Evolutionary conservation across 23 red algal genomes (phyloP).

Genomic region (Gracilaria caudata): DNA sequence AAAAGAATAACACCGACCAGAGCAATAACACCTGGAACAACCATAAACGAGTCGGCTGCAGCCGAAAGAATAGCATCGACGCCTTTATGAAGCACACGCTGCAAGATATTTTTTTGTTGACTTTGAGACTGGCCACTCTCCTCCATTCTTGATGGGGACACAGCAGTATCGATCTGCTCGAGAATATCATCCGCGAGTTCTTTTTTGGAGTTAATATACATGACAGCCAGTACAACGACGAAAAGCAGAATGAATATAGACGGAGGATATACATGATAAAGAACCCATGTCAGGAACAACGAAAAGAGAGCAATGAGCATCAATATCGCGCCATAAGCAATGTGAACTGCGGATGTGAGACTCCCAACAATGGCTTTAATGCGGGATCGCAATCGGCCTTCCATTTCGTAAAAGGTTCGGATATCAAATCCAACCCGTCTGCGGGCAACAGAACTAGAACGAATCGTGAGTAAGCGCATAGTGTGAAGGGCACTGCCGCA

Average conservation of each 20-base stretch:
- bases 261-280: constrained; percentile 17
- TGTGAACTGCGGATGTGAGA: constrained; percentile 25
- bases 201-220: constrained; percentile 19
- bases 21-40: constrained; percentile 11
- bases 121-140: not conserved
- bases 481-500: too few relatives aligned
- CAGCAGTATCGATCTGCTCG: constrained; percentile 23
- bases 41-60: constrained; percentile 24
- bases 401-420: constrained; percentile 12
- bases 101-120: constrained; percentile 7
- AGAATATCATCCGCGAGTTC: constrained; percentile 28
- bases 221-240: not conserved
- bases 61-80: constrained; percentile 31
- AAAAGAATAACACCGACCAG: constrained; percentile 10
- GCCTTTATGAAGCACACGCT: constrained; percentile 32
- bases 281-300: not conserved
- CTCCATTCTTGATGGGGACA: constrained; percentile 5
- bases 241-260: constrained; percentile 1
- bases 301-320: constrained; percentile 8
- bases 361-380: not conserved
- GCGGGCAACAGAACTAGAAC: not conserved
- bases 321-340: constrained; percentile 12
- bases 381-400: constrained; percentile 5
- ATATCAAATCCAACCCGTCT: not conserved
- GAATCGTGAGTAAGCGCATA: not conserved